phyloP scores from a whole-genome alignment of 2,329 filamentous ascomycete species.

The Venturia aucupariae region DNA sequence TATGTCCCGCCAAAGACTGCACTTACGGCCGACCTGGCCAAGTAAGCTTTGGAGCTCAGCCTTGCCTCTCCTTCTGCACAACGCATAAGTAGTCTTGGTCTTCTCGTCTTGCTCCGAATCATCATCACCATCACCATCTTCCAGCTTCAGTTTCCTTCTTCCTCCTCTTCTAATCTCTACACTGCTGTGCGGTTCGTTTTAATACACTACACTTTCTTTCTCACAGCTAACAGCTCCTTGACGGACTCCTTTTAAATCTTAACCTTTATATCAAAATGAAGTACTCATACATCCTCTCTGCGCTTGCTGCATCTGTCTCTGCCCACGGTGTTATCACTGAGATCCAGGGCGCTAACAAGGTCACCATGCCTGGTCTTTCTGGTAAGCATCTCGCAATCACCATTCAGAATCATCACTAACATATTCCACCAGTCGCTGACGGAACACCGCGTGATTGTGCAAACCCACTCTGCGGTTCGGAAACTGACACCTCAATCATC shows the following conservation, averaged over 20 bases:
- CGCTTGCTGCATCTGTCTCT: constrained; percentile 39
- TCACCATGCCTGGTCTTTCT: constrained; percentile 53
- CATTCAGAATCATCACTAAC: constrained; percentile 16
- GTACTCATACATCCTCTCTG: constrained; percentile 39
- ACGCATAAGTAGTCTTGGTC: constrained; percentile 8
- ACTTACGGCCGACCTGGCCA: constrained; percentile 7
- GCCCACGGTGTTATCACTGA: constrained; percentile 51
- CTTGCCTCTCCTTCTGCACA: background rate
- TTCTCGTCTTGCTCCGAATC: background rate
- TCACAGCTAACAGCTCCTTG: constrained; percentile 10
- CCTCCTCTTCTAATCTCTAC: constrained; percentile 1
- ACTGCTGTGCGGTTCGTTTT: constrained; percentile 13
- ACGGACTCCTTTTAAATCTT: background rate
- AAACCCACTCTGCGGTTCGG: constrained; percentile 51
- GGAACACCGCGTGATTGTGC: constrained; percentile 61
- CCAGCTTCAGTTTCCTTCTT: constrained; percentile 4
- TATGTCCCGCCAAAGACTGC: background rate
- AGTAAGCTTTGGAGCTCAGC: constrained; percentile 6
- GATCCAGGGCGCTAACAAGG: constrained; percentile 51
- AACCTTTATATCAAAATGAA: constrained; percentile 33
- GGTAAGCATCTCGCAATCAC: constrained; percentile 25
- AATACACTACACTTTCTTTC: background rate
- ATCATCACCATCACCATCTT: constrained; percentile 13
- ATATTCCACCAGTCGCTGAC: constrained; percentile 42
- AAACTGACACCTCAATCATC: constrained; percentile 63